phyloP scores from a whole-genome alignment of 176 grass and related monocot species.

The Areca catechu region DNA sequence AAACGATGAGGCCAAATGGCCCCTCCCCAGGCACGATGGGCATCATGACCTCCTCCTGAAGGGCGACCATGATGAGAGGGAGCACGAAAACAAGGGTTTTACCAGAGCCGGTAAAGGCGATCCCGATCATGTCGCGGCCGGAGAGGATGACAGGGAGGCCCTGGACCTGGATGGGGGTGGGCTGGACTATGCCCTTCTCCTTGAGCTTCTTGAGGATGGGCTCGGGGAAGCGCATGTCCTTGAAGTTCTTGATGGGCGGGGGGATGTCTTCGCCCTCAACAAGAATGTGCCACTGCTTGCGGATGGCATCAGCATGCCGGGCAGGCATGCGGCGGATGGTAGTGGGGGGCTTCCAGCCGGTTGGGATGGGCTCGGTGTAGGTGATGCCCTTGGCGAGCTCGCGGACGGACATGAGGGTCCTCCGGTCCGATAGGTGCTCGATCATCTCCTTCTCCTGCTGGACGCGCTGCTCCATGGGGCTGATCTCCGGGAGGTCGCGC shows the following conservation, averaged over 20 bases:
- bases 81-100: constrained; percentile 87
- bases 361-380: constrained; percentile 41
- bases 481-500: constrained; percentile 47
- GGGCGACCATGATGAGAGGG: constrained; percentile 62
- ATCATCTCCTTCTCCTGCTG: constrained; percentile 59
- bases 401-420: constrained; percentile 63
- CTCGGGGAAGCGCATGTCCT: constrained; percentile 66
- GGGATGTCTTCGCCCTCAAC: constrained; percentile 71
- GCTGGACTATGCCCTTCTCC: constrained; percentile 67
- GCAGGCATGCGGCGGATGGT: constrained; percentile 40
- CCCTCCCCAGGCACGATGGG: constrained; percentile 75
- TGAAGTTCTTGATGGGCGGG: constrained; percentile 56
- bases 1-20: constrained; percentile 73
- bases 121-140: constrained; percentile 83
- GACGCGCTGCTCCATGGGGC: constrained; percentile 37
- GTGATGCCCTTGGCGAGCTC: constrained; percentile 73
- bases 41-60: constrained; percentile 84
- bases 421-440: constrained; percentile 41
- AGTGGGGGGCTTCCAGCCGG: constrained; percentile 60
- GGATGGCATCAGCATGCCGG: constrained; percentile 35
- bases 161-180: constrained; percentile 96
- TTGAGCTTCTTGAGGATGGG: constrained; percentile 54
- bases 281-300: constrained; percentile 75
- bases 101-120: constrained; percentile 78
- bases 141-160: constrained; percentile 69